Conservation (phyloP, 805 yeast genomes). For the Nakazawaea ishiwadae region DNA sequence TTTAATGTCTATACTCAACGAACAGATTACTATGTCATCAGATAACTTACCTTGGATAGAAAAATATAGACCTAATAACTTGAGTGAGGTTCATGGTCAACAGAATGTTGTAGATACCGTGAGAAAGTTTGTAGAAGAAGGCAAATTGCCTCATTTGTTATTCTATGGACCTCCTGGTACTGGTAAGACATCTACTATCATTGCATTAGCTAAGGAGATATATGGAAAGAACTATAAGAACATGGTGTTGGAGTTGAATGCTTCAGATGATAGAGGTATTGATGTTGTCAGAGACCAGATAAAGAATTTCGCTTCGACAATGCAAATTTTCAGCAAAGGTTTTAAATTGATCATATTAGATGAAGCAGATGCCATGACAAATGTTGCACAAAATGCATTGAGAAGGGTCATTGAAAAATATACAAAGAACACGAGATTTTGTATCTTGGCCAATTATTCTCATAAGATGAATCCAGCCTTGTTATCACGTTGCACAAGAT, state of each 20-base stretch:
- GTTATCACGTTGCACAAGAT: slow-evolving; percentile 90
- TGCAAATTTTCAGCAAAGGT: slow-evolving; percentile 84
- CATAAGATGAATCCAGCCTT: slow-evolving; percentile 95
- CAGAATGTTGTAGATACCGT: slow-evolving; percentile 81
- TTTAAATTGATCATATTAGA: slow-evolving; percentile 90
- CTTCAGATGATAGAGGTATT: slow-evolving; percentile 96
- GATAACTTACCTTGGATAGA: slow-evolving; percentile 87
- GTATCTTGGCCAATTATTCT: slow-evolving; percentile 92
- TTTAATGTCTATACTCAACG: neutral
- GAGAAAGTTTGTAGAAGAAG: slow-evolving; percentile 75
- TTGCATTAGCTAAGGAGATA: slow-evolving; percentile 82
- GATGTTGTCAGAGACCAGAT: slow-evolving; percentile 97
- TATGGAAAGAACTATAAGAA: slow-evolving; percentile 78
- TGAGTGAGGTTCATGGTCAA: slow-evolving; percentile 92
- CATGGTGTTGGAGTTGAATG: slow-evolving; percentile 93
- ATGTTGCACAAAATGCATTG: slow-evolving; percentile 79
- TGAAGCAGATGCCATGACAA: slow-evolving; percentile 95
- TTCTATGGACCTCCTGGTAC: slow-evolving; percentile 97
- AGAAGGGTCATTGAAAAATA: slow-evolving; percentile 87
- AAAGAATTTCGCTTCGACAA: slow-evolving; percentile 92
- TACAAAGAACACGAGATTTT: slow-evolving; percentile 91
- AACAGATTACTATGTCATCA: neutral
- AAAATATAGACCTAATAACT: slow-evolving; percentile 81
- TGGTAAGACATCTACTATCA: slow-evolving; percentile 85
- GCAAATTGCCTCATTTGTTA: slow-evolving; percentile 82